Conservation (phyloP, 169 alveolate species). For the Eimeria sp. region DNA sequence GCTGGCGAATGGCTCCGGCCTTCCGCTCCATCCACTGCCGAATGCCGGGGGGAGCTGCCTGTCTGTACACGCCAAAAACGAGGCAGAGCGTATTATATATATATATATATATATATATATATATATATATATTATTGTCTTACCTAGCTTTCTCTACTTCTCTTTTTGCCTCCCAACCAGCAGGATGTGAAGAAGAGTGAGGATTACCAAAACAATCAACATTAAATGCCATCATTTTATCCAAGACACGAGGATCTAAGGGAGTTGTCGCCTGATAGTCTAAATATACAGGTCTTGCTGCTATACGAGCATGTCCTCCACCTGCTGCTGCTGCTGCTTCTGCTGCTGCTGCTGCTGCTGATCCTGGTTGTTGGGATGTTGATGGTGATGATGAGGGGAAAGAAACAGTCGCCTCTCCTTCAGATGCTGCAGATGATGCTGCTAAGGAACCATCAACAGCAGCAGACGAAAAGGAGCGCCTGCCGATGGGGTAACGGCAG, state of each 20-base stretch:
- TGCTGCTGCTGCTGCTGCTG: constrained; percentile 38
- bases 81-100: background rate
- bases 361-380: background rate
- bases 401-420: background rate
- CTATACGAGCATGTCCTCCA: background rate
- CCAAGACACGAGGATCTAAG: constrained; percentile 98
- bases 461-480: background rate
- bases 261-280: constrained; percentile 99
- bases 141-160: too few species aligned
- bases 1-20: constrained; percentile 98
- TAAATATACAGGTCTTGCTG: constrained; percentile 89
- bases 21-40: constrained; percentile 97
- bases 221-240: constrained; percentile 98
- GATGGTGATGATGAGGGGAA: background rate
- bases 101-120: too few species aligned
- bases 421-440: background rate
- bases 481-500: background rate
- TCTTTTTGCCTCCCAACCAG: too few species aligned
- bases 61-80: constrained; percentile 20
- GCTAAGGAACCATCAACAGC: background rate
- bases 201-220: constrained; percentile 75
- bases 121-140: too few species aligned
- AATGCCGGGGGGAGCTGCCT: constrained; percentile 90
- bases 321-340: constrained; percentile 20
- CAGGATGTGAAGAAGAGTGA: too few species aligned